Evolutionary conservation across 495 filamentous ascomycete species (phyloP), one percentile per base, ranked within the genome.

Genomic region (Diplogelasinospora grovesii): DNA sequence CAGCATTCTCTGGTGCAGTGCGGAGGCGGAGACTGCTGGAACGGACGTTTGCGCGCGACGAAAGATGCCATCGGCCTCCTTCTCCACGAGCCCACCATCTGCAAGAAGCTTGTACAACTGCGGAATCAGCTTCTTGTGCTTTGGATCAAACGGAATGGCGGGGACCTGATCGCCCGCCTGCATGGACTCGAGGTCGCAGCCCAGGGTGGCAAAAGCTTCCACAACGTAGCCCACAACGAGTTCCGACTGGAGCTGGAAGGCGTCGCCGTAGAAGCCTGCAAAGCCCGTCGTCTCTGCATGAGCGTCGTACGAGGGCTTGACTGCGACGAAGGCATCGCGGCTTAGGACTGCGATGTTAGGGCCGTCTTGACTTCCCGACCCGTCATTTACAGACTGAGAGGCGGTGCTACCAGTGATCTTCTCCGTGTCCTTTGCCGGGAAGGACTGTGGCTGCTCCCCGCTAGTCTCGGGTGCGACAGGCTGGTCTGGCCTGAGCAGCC

Each of bases 161-260:
- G 30, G 30, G 4, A 33, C 4, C 13, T 10, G 14, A 10, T 33
- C 30, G 7, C 30, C 30, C 4, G n/a, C 5, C 9, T 5, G 8
- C 5, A 10, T 8, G 15, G 5, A 8, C 30, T 8, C 5, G n/a
- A 70, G 24, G 3, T 53, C 24, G 16, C 54, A 54, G 2, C 64
- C 63, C 3, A 69, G 49, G 6, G 36, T 28, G 10, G 46, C 50
- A 36, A 72, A 67, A 11, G 63, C 61, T 40, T 68, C 64, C 1
- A 65, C 48, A 5, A 60, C 45, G 38, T 70, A 69, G 1, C 57
- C 53, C 3, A 61, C 28, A 1, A 69, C 63, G 5, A 71, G 57
- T 16, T 39, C 19, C n/a, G 56, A 37, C 28, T 71, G 65, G 0
- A 25, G 6, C 0, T 57, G 66, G 24, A 60, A 65, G 4, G 56